Evolutionary conservation across 2,329 filamentous ascomycete species (phyloP), one percentile per base, ranked within the genome.

Genomic region (Phaeosphaeriaceae sp.): DNA sequence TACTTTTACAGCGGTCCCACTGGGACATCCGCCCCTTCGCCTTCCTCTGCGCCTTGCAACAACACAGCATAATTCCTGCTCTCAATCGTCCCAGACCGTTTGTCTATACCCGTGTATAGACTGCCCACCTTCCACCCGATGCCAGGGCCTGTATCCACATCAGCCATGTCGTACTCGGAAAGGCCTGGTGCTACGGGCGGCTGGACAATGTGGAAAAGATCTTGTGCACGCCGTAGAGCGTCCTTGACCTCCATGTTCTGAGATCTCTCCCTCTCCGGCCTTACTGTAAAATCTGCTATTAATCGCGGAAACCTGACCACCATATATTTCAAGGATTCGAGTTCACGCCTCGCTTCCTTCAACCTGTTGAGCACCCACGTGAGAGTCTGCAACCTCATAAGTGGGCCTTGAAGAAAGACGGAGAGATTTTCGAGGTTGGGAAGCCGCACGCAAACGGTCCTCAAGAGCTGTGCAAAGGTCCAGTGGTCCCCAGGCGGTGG

Each of bases 91-190:
- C 40, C 40, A 17, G 40, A 42, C 19, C 15, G 19, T 42, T 42
- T 5, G 40, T 42, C 40, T 20, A 42, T 17, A 5, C 40, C 40
- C 19, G 40, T 42, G 40, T 42, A 51, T 24, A 51, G 15, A 19
- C 25, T n/a, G 15, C 49, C 49, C 19, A 51, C 49, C 36, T 33
- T 42, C 49, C 49, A 51, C 36, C 49, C 49, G 7, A 20, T 42
- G 7, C 41, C 49, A 21, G 27, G 25, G 13, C 19, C 31, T 3
- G 33, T 51, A 41, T 51, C 49, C 13, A 22, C 9, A 51, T 51
- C 49, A 22, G 49, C 49, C 49, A 51, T 42, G 41, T 51, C 49
- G 19, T 51, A 33, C 24, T 25, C 24, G 31, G 25, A 13, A 19
- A 11, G n/a, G 36, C 27, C 49, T 20, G 49, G n/a, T 25, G 27